phyloP scores from a whole-genome alignment of 139 green algal genomes.

The Chlorella vulgaris region DNA sequence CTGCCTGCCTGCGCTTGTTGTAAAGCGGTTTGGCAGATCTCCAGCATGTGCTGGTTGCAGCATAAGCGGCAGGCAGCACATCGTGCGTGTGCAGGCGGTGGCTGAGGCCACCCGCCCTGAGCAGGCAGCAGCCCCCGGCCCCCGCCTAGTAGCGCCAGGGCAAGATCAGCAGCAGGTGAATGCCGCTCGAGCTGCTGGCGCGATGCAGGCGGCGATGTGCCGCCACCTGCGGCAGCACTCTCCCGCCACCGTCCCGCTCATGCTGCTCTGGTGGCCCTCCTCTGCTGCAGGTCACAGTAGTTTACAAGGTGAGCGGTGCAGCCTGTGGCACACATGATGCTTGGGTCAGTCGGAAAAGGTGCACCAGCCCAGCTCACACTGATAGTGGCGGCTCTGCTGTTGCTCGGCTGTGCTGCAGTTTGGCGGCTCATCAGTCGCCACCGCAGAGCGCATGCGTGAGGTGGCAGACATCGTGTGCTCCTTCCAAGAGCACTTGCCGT shows the following conservation, averaged over 20 bases:
- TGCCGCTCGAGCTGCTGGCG: too few relatives aligned
- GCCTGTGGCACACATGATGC: not conserved
- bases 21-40: not conserved
- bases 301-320: constrained; percentile 16
- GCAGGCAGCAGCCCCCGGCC: not conserved
- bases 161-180: constrained; percentile 24
- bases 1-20: not conserved
- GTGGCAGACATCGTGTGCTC: constrained; percentile 93
- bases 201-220: too few relatives aligned
- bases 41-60: not conserved
- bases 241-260: not conserved
- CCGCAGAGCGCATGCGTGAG: constrained; percentile 90
- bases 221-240: too few relatives aligned
- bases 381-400: constrained; percentile 45
- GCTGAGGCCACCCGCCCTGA: not conserved
- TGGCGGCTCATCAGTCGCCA: constrained; percentile 92
- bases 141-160: not conserved
- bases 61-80: not conserved
- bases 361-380: not conserved
- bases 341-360: too few relatives aligned
- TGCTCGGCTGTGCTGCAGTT: constrained; percentile 95
- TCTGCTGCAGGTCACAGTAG: constrained; percentile 26
- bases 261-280: not conserved
- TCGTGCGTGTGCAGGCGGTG: not conserved
- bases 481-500: constrained; percentile 85